A percentile compares a stretch with the other conserved stretches of the same genome.
These are phyloP conservation scores for Dillenia turbinata DNA, from an alignment of 164 flowering plant species.

Conservation along the genomic window DNA sequence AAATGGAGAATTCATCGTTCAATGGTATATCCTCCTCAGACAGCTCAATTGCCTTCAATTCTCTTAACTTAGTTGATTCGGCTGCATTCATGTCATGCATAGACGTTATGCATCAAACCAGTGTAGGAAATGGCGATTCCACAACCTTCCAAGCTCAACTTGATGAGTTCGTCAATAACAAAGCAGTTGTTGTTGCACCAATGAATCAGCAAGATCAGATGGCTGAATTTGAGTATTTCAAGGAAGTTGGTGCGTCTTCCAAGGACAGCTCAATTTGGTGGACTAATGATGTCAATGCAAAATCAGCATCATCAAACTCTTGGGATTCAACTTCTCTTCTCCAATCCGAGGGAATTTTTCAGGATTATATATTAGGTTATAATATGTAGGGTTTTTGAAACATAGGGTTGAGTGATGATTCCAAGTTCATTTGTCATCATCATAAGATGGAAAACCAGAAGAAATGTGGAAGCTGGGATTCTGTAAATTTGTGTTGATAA, in stretches of 20 bases:
- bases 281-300: conserved; percentile 46
- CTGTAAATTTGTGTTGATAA: too few species aligned
- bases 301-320: conserved; percentile 52
- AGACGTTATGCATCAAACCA: conserved; percentile 8
- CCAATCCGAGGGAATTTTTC: conserved; percentile 42
- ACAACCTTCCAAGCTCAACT: conserved; percentile 43
- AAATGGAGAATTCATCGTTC: conserved; percentile 21
- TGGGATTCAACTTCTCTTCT: conserved; percentile 51
- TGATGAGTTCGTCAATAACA: conserved; percentile 34
- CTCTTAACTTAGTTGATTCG: conserved; percentile 5
- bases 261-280: conserved; percentile 47
- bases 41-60: not conserved
- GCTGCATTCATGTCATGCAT: conserved; percentile 2
- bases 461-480: too few species aligned
- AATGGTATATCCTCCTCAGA: conserved; percentile 16
- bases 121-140: conserved; percentile 7
- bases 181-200: conserved; percentile 10
- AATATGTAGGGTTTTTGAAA: conserved; percentile 17
- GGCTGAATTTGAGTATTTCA: conserved; percentile 42
- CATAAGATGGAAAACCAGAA: too few species aligned
- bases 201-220: conserved; percentile 20
- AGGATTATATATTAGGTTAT: conserved; percentile 45
- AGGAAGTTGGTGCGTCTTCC: conserved; percentile 31
- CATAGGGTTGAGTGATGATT: not conserved
- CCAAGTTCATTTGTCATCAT: too few species aligned